Evolutionary conservation across 2,329 filamentous ascomycete species (phyloP).

Genomic region (Paracoccidioides lutzii): DNA sequence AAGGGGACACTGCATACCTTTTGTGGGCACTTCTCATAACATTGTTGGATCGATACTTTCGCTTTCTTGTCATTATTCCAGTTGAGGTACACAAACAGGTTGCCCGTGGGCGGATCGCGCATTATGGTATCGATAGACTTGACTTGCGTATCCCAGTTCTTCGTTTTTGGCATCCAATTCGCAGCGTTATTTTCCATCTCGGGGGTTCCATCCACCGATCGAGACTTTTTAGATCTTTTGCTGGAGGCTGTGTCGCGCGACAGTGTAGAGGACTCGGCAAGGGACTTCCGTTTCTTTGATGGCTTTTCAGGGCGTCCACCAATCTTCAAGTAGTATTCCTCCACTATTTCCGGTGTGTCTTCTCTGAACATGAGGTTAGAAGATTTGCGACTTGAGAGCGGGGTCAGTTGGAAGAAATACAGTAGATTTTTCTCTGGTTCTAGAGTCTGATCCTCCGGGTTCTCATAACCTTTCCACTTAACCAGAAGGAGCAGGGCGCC

Average conservation of each 20-base stretch:
- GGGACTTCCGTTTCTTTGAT: slow-evolving; percentile 15
- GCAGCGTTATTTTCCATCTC: slow-evolving; percentile 13
- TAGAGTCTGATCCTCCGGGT: slow-evolving; percentile 31
- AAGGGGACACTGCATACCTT: slow-evolving; percentile 19
- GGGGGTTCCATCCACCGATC: slow-evolving; percentile 13
- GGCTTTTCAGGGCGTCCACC: slow-evolving; percentile 28
- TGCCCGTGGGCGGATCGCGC: slow-evolving; percentile 21
- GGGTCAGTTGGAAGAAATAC: background rate
- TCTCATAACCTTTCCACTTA: slow-evolving; percentile 37
- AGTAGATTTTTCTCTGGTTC: slow-evolving; percentile 35
- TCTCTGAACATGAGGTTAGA: slow-evolving; percentile 19
- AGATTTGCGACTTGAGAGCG: background rate
- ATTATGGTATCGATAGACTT: slow-evolving; percentile 32
- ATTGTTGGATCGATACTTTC: slow-evolving; percentile 28
- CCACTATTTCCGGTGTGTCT: slow-evolving; percentile 27
- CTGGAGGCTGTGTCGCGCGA: slow-evolving; percentile 13
- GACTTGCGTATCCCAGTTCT: slow-evolving; percentile 34
- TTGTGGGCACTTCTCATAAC: slow-evolving; percentile 32
- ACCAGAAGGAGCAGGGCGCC: slow-evolving; percentile 28
- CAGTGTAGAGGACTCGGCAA: slow-evolving; percentile 18
- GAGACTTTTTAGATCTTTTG: slow-evolving; percentile 21
- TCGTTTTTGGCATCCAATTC: slow-evolving; percentile 28
- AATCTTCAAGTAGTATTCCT: slow-evolving; percentile 29
- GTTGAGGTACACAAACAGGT: slow-evolving; percentile 28
- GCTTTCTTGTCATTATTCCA: slow-evolving; percentile 35